Evolutionary conservation across 805 yeast species (phyloP).

Genomic region (Yamadazyma phyllophila): DNA sequence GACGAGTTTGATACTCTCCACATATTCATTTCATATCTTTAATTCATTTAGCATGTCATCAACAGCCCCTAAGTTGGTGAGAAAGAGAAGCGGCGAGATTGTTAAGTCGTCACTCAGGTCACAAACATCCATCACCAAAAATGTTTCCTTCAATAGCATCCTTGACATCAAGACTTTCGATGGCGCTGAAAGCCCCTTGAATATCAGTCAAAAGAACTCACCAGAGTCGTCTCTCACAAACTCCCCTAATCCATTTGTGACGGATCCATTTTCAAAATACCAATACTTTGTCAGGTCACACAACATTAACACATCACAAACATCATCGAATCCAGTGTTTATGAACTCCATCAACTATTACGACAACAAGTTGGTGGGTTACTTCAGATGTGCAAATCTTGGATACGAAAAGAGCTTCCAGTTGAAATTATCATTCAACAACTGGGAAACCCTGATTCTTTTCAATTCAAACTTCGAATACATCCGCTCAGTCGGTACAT

Average conservation of each 20-base stretch:
- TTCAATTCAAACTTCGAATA: conserved; percentile 19
- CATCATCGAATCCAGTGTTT: conserved; percentile 21
- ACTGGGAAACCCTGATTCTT: conserved; percentile 40
- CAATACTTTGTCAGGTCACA: conserved; percentile 10
- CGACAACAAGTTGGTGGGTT: conserved; percentile 12
- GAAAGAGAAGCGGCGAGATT: conserved; percentile 84
- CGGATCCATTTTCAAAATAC: conserved; percentile 3
- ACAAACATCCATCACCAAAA: conserved; percentile 3
- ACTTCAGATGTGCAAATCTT: conserved; percentile 21
- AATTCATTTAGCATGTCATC: neutral
- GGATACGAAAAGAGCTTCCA: conserved; percentile 35
- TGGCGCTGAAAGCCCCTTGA: conserved; percentile 29
- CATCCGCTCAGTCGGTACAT: conserved; percentile 19
- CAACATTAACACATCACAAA: conserved; percentile 9
- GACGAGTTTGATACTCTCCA: conserved; percentile 3
- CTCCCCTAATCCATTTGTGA: conserved; percentile 4
- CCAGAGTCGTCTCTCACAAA: conserved; percentile 5
- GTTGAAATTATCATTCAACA: conserved; percentile 49
- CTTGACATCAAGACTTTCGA: conserved; percentile 62
- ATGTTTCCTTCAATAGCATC: conserved; percentile 9
- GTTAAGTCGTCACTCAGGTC: conserved; percentile 70
- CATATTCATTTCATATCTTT: neutral
- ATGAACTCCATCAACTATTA: conserved; percentile 28
- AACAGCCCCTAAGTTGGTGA: conserved; percentile 30
- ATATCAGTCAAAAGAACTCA: conserved; percentile 5